Evolutionary conservation across 2,329 filamentous ascomycete genomes (phyloP).

Genomic region (Mycosphaerella sp.): DNA sequence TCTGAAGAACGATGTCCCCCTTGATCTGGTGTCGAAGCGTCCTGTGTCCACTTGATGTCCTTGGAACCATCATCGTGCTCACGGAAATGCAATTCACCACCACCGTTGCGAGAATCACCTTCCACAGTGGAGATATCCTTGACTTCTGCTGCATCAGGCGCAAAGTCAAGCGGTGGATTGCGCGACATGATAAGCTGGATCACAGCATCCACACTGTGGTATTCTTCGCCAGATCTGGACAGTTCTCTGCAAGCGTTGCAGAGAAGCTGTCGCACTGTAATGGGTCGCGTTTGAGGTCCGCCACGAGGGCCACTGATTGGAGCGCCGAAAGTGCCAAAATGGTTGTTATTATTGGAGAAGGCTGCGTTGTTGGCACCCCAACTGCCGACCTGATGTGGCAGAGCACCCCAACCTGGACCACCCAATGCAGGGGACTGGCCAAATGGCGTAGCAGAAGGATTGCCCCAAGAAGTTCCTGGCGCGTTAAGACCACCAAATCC

Average conservation of each 20-base stretch:
- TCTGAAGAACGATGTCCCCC: constrained; percentile 21
- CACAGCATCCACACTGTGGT: constrained; percentile 60
- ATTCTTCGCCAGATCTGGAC: constrained; percentile 50
- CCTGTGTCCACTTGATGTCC: constrained; percentile 40
- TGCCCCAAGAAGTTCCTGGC: constrained; percentile 37
- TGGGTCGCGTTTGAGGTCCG: constrained; percentile 44
- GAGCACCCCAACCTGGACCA: constrained; percentile 37
- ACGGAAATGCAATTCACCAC: constrained; percentile 72
- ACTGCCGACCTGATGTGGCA: constrained; percentile 28
- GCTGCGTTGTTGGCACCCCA: constrained; percentile 33
- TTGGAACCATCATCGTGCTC: constrained; percentile 38
- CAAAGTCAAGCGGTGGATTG: constrained; percentile 52
- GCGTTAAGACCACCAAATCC: constrained; percentile 25
- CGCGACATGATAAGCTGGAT: constrained; percentile 56
- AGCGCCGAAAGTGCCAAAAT: constrained; percentile 21
- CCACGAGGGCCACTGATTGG: constrained; percentile 40
- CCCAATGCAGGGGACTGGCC: constrained; percentile 32
- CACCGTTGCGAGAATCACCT: constrained; percentile 77
- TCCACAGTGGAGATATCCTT: constrained; percentile 85
- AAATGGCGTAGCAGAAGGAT: constrained; percentile 40
- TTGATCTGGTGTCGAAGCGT: constrained; percentile 27
- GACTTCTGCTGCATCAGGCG: constrained; percentile 59
- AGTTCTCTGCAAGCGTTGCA: constrained; percentile 69
- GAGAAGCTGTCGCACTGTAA: constrained; percentile 65
- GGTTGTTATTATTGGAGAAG: constrained; percentile 45